Evolutionary conservation across 2,329 filamentous ascomycete species (phyloP).

Genomic region (Dendryphion nanum): DNA sequence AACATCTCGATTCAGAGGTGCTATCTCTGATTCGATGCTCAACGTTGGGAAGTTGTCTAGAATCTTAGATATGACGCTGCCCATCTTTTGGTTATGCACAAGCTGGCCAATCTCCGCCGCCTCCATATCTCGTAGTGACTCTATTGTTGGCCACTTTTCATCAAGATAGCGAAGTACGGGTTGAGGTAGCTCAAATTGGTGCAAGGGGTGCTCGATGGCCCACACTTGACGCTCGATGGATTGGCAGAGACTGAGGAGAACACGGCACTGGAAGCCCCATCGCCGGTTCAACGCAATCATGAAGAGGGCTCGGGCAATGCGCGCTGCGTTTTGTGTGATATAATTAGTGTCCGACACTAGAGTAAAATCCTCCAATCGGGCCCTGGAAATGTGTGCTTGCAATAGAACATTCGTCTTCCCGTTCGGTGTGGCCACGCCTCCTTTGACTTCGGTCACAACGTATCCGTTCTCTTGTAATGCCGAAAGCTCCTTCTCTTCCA

Average conservation of each 20-base stretch:
- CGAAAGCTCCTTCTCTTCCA: conserved; percentile 81
- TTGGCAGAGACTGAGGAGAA: conserved; percentile 88
- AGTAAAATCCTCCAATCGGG: conserved; percentile 88
- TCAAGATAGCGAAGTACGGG: conserved; percentile 83
- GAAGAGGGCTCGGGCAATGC: conserved; percentile 92
- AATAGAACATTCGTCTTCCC: conserved; percentile 94
- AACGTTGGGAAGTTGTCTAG: conserved; percentile 91
- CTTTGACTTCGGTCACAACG: conserved; percentile 76
- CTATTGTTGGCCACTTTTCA: conserved; percentile 75
- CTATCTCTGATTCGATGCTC: conserved; percentile 88
- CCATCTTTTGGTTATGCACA: conserved; percentile 88
- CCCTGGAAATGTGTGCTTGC: conserved; percentile 89
- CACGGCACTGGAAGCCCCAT: conserved; percentile 94
- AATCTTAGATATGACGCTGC: conserved; percentile 74
- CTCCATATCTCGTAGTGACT: conserved; percentile 90
- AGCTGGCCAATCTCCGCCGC: conserved; percentile 82
- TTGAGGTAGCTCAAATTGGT: conserved; percentile 88
- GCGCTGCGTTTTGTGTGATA: conserved; percentile 89
- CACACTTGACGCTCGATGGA: conserved; percentile 96
- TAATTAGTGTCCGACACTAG: conserved; percentile 90
- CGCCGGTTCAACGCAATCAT: conserved; percentile 95
- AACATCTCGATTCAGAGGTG: conserved; percentile 91
- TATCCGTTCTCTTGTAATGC: conserved; percentile 64
- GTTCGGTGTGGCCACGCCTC: conserved; percentile 65
- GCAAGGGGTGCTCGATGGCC: conserved; percentile 91